Evolutionary conservation across 306 rosid genomes (phyloP).

Genomic region (Acacia crassicarpa): DNA sequence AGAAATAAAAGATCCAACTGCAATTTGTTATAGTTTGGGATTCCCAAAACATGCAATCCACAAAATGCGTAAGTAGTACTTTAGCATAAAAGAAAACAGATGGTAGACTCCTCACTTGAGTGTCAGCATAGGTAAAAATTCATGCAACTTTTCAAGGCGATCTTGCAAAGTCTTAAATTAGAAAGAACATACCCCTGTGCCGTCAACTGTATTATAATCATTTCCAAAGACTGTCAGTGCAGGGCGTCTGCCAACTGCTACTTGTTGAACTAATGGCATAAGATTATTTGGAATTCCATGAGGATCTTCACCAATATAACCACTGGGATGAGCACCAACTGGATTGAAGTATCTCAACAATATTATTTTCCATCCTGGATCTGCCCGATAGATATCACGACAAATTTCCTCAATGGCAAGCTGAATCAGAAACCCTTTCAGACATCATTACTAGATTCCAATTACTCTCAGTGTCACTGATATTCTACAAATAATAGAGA

Average conservation of each 20-base stretch:
- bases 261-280: conserved; percentile 99
- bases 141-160: too few species aligned
- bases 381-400: conserved; percentile 65
- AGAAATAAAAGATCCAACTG: too few species aligned
- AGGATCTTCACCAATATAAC: conserved; percentile 96
- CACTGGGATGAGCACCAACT: conserved; percentile 94
- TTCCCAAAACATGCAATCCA: too few species aligned
- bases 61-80: too few species aligned
- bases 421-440: conserved; percentile 48
- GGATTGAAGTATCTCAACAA: conserved; percentile 95
- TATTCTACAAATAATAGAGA: neutral
- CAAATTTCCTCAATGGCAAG: conserved; percentile 88
- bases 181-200: conserved; percentile 82
- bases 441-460: conserved; percentile 14
- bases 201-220: conserved; percentile 83
- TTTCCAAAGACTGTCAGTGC: conserved; percentile 84
- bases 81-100: too few species aligned
- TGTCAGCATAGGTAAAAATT: too few species aligned
- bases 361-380: conserved; percentile 83
- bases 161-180: too few species aligned
- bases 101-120: too few species aligned
- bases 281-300: conserved; percentile 91
- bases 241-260: conserved; percentile 90
- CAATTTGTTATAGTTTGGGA: too few species aligned
- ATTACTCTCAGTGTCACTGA: too few species aligned